phyloP scores from a whole-genome alignment of 1,139 yeast species.

The Lodderomyces metapsilosis region DNA sequence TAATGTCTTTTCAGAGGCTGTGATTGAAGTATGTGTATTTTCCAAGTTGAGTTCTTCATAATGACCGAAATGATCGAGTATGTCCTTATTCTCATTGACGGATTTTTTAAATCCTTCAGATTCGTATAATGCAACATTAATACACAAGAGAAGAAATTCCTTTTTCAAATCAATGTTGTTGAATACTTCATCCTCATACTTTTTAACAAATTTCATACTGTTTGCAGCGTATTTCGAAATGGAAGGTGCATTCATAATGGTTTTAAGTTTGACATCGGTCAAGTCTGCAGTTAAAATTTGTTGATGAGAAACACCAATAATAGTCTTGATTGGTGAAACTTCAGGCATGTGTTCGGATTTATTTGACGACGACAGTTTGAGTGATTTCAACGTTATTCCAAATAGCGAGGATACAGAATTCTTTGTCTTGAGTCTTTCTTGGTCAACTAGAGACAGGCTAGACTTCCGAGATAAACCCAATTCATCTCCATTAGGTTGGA shows the following conservation, averaged over 20 bases:
- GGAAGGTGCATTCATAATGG: slow-evolving; percentile 32
- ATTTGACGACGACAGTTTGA: slow-evolving; percentile 27
- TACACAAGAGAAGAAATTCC: slow-evolving; percentile 33
- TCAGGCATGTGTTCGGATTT: slow-evolving; percentile 35
- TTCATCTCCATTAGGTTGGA: neutral
- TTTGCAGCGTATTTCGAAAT: slow-evolving; percentile 33
- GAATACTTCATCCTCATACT: slow-evolving; percentile 29
- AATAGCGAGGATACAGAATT: slow-evolving; percentile 13
- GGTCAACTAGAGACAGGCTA: neutral
- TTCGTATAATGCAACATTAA: slow-evolving; percentile 39
- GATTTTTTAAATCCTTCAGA: slow-evolving; percentile 38
- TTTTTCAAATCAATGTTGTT: slow-evolving; percentile 22
- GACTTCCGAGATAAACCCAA: neutral
- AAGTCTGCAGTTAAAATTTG: slow-evolving; percentile 35
- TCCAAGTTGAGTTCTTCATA: slow-evolving; percentile 36
- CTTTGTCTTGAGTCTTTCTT: neutral
- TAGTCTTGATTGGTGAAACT: slow-evolving; percentile 37
- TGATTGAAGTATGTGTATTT: slow-evolving; percentile 34
- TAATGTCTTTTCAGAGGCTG: slow-evolving; percentile 33
- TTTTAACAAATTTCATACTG: slow-evolving; percentile 27
- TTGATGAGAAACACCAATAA: slow-evolving; percentile 39
- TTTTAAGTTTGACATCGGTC: slow-evolving; percentile 42
- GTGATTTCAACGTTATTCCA: slow-evolving; percentile 30
- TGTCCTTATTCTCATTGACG: slow-evolving; percentile 24
- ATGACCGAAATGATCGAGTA: slow-evolving; percentile 30